Base-by-base conservation (phyloP, 2,329 filamentous ascomycete genomes). In the Aspergillus piperis region DNA sequence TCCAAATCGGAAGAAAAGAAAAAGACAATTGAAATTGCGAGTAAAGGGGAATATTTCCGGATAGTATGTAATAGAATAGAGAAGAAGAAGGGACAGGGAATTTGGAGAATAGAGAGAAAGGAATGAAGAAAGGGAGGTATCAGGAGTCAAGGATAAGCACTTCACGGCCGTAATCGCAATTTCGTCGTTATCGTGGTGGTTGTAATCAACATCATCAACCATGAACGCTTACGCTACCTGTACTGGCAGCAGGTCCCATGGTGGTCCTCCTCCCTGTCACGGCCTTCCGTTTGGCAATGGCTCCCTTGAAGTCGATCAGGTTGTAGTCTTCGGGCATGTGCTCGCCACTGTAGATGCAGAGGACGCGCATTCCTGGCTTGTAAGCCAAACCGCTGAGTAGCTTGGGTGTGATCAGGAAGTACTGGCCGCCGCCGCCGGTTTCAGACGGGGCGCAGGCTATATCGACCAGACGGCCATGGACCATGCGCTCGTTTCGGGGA, bases 381-480 rank as follows among this genome's bases (percentile, higher is more conserved):
- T 97, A 99, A 67, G 88, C 87, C 61, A 99, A 81, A 10, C 90
- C 91, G 5, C 88, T 90, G 61, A 99, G 86, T 62, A 99, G 82
- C 80, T 99, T 99, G 4, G 95, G 95, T 47, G 95, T 99, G 79
- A 99, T 96, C 64, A 99, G 86, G 81, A 99, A 99, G 79, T 99
- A 99, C 79, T 89, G 86, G 50, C 83, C 83, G 23, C 84, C 84
- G n/a, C 78, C 71, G 17, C 68, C 66, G 38, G 90, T 60, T 19
- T 65, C 30, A 66, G 87, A 86, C 8, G 74, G 66, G 7, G 72
- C 74, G 76, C 95, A 98, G 47, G 95, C 95, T 72, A 99, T 97
- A 71, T 97, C 92, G 8, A 99, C 95, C 90, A 99, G 96, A 64
- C 95, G 91, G 73, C 94, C 92, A 78, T 99, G 95, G 15, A 99